These are phyloP conservation scores for Aechmea fasciata DNA, from an alignment of 176 grass and related monocot species.

Conservation along the genomic window DNA sequence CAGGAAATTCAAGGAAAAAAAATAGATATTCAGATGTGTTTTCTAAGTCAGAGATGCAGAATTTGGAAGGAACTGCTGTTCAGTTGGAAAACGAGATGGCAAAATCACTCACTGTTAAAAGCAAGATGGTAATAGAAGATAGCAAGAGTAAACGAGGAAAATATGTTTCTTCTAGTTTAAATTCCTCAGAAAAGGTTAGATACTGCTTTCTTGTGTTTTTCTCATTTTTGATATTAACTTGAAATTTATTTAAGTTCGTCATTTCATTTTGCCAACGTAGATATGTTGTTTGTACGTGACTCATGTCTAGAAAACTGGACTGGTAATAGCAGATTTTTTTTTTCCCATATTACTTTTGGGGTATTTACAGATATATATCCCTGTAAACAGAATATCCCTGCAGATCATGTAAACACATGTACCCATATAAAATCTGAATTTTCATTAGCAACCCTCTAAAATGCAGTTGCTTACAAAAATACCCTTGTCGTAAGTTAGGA, in stretches of 20 bases:
- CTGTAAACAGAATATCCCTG: too few species aligned
- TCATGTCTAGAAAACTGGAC: too few species aligned
- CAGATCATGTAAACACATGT: too few species aligned
- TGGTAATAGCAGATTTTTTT: too few species aligned
- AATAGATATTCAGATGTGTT: slow-evolving; percentile 31
- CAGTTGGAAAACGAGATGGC: slow-evolving; percentile 27
- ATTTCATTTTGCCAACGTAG: neutral
- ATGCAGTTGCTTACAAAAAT: too few species aligned
- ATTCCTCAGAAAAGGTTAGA: slow-evolving; percentile 56
- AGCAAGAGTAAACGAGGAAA: slow-evolving; percentile 32
- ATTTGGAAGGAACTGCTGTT: slow-evolving; percentile 31
- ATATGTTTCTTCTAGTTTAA: slow-evolving; percentile 30
- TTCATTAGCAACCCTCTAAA: too few species aligned
- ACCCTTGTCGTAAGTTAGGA: too few species aligned
- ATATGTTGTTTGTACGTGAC: too few species aligned
- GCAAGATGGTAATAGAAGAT: slow-evolving; percentile 29
- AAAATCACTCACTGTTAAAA: slow-evolving; percentile 27
- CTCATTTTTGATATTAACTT: too few species aligned
- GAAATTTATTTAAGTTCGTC: neutral
- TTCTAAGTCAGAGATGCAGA: slow-evolving; percentile 26
- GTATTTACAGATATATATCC: too few species aligned
- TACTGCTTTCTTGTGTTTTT: slow-evolving; percentile 7
- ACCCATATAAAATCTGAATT: too few species aligned
- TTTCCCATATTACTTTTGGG: too few species aligned
- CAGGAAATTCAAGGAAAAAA: slow-evolving; percentile 32